Conservation (phyloP, 345 rosid species). For the Brassica nigra region DNA sequence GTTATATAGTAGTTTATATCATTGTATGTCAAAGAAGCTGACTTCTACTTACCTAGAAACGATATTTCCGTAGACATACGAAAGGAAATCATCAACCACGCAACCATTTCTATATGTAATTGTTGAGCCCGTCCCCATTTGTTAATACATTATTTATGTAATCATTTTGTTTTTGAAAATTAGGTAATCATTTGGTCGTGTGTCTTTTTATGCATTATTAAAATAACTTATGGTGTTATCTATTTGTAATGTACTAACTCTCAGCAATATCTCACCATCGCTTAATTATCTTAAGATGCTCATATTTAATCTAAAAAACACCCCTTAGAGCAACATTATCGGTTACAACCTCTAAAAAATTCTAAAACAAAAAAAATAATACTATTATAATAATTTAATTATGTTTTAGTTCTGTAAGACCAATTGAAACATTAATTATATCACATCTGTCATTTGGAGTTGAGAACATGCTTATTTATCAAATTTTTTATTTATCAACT, state of each 20-base stretch:
- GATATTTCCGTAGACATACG: neutral
- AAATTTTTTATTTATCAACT: too few relatives aligned
- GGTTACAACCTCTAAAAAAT: too few relatives aligned
- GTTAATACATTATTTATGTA: neutral
- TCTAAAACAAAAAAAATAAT: too few relatives aligned
- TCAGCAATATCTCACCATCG: neutral
- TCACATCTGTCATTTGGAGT: too few relatives aligned
- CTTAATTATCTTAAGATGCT: neutral
- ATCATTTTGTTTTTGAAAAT: neutral
- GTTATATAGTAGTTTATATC: neutral
- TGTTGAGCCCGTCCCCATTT: slow-evolving; percentile 1
- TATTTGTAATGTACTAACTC: neutral
- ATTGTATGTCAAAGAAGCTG: neutral
- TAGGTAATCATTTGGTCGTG: neutral
- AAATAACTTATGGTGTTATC: neutral
- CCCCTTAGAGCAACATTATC: neutral
- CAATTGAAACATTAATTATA: too few relatives aligned
- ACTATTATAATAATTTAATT: too few relatives aligned
- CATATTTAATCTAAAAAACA: neutral
- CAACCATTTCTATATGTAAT: slow-evolving; percentile 16
- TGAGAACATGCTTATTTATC: too few relatives aligned
- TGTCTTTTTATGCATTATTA: slow-evolving; percentile 23
- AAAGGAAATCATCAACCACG: slow-evolving; percentile 32
- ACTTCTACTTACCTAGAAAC: slow-evolving; percentile 23
- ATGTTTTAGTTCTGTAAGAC: too few relatives aligned